Evolutionary conservation across 331 rosid species (phyloP).

Genomic region (Dryas integrifolia): DNA sequence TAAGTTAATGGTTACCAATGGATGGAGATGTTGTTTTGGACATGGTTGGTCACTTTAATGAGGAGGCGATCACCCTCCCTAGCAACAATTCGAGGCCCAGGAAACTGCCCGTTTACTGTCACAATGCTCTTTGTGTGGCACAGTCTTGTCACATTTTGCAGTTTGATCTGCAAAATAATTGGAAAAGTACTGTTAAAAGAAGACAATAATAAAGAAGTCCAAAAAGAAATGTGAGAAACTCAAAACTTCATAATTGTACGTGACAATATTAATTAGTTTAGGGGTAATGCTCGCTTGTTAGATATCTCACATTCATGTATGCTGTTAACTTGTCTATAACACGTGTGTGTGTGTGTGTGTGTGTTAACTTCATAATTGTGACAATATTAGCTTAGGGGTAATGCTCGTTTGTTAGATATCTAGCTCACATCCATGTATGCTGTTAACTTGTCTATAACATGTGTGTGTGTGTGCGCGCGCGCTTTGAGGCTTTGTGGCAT

Average conservation of each 20-base stretch:
- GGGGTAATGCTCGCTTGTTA: no score
- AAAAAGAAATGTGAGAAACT: no score
- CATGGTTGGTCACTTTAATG: constrained; percentile 34
- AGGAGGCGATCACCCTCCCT: constrained; percentile 33
- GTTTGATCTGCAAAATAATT: constrained; percentile 18
- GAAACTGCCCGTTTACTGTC: constrained; percentile 35
- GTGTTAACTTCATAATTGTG: no score
- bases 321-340: no score
- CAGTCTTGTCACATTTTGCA: constrained; percentile 31
- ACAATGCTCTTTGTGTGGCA: constrained; percentile 39
- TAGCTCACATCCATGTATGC: no score
- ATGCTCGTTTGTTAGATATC: no score
- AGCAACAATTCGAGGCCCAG: constrained; percentile 35
- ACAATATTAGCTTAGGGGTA: no score
- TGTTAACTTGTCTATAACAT: neutral
- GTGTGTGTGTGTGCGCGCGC: no score
- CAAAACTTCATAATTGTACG: neutral
- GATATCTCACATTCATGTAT: no score
- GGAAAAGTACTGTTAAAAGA: neutral
- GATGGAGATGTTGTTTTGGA: constrained; percentile 30
- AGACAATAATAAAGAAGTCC: neutral
- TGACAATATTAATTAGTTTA: no score
- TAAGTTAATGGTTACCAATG: constrained; percentile 24
- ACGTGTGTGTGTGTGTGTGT: no score
- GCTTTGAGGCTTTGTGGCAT: no score